Evolutionary conservation across 176 grass and related monocot genomes (phyloP), one percentile per base, ranked within the genome.

Genomic region (Eremochloa ophiuroides): DNA sequence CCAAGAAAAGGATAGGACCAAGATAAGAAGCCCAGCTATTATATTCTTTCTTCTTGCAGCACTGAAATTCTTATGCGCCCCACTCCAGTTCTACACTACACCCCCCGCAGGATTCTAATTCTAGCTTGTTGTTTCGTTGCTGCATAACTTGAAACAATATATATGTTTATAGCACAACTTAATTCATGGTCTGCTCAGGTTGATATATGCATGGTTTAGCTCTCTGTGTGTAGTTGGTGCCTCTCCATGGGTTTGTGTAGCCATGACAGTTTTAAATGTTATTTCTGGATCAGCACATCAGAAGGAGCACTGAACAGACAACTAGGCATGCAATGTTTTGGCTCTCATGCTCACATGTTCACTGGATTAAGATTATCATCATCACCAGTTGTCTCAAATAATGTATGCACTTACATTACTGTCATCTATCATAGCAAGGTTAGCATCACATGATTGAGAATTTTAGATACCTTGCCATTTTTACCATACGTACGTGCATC

Each of bases 1-100:
- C 87, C 91, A 93, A 87, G 70, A 86, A 90, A 93, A 87, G 84
- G 87, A 90, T 84, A 93, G 73, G 66, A 63, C 71, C 82, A 82
- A 85, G 69, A 83, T 85, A 91, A 87, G 76, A 78, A 91, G 86
- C 80, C 86, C 84, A 82, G 84, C 82, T 88, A 80, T 89, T 84
- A 77, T 87, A 87, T 84, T 89, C 74, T 84, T 25, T 3, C 0
- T 79, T 78, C 76, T 79, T 80, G 37, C 66, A 67, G 17, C 4
- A 33, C 30, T 62, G 56, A 91, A 89, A 88, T 77, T 84, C 70
- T 26, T 81, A 81, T 44, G 71, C 37, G 8, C 28, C 55, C 68
- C 48, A 29, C 30, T 65, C 35, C 11, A 29, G 44, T 13, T 35
- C 69, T 22, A 71, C 50, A 6, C 22, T 39, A 39, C 20, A 55